Evolutionary conservation across 2,329 filamentous ascomycete genomes (phyloP).

Genomic region (Pestalotiopsis sp.): DNA sequence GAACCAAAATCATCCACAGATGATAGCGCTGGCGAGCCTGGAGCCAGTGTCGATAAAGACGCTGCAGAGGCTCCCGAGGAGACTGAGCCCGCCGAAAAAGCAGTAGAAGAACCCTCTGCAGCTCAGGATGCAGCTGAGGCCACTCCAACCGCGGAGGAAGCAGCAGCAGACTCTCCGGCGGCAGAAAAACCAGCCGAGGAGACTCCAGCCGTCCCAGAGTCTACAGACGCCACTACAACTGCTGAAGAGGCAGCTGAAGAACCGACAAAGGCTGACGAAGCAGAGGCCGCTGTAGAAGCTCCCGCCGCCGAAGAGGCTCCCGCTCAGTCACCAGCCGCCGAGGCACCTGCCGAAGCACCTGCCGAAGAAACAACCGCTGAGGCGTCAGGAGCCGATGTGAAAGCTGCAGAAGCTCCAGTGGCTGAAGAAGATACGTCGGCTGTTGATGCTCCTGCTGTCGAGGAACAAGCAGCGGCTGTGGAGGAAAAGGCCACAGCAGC

Average conservation of each 20-base stretch:
- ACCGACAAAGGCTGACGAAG: neutral
- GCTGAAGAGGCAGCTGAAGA: neutral
- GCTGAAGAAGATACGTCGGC: neutral
- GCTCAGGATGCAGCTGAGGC: neutral
- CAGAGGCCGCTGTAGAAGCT: neutral
- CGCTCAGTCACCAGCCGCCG: neutral
- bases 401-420: neutral
- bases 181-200: neutral
- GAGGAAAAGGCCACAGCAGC: neutral
- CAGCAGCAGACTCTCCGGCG: neutral
- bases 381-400: neutral
- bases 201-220: neutral
- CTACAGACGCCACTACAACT: neutral
- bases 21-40: neutral
- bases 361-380: neutral
- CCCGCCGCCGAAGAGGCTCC: neutral
- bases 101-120: neutral
- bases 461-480: neutral
- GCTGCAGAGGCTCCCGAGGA: neutral
- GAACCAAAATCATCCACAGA: neutral
- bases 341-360: neutral
- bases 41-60: neutral
- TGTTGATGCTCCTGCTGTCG: neutral
- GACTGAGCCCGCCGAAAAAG: neutral
- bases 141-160: neutral